phyloP scores from a whole-genome alignment of 805 yeast genomes.

The Tetrapisispora pingtungensis region DNA sequence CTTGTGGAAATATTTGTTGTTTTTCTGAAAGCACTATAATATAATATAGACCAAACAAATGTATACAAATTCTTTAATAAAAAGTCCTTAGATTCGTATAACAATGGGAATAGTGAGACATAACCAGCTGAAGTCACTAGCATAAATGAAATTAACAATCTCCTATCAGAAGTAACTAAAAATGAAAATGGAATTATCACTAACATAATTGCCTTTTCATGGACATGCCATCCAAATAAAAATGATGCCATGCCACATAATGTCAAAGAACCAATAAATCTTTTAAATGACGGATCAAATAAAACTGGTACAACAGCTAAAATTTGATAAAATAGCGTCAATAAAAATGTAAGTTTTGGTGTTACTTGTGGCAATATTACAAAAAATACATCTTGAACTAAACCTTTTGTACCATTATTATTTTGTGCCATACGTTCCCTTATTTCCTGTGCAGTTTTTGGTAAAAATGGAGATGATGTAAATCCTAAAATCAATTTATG shows the following conservation, averaged over 20 bases:
- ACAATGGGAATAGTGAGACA: conserved; percentile 78
- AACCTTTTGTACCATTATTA: conserved; percentile 62
- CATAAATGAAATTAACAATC: conserved; percentile 62
- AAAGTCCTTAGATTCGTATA: conserved; percentile 73
- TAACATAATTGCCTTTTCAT: conserved; percentile 90
- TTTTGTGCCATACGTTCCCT: conserved; percentile 23
- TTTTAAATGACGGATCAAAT: conserved; percentile 58
- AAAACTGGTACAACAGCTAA: conserved; percentile 66
- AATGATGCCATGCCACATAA: conserved; percentile 87
- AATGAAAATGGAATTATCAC: conserved; percentile 83
- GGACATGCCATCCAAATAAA: conserved; percentile 97
- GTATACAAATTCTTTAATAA: conserved; percentile 68
- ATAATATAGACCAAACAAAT: conserved; percentile 74
- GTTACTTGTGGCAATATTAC: conserved; percentile 69
- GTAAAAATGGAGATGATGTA: conserved; percentile 27
- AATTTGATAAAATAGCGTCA: conserved; percentile 78
- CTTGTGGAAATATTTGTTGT: conserved; percentile 41
- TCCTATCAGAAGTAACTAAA: conserved; percentile 57
- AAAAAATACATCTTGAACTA: conserved; percentile 86
- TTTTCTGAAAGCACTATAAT: conserved; percentile 60
- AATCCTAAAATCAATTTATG: conserved; percentile 32
- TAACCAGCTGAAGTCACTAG: conserved; percentile 71
- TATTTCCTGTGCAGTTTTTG: conserved; percentile 24
- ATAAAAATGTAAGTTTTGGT: conserved; percentile 65
- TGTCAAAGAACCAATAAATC: conserved; percentile 77